A percentile compares a stretch with the other conserved stretches of the same genome.
Conservation (phyloP, 495 filamentous ascomycete species). For the Neurospora sp. region DNA sequence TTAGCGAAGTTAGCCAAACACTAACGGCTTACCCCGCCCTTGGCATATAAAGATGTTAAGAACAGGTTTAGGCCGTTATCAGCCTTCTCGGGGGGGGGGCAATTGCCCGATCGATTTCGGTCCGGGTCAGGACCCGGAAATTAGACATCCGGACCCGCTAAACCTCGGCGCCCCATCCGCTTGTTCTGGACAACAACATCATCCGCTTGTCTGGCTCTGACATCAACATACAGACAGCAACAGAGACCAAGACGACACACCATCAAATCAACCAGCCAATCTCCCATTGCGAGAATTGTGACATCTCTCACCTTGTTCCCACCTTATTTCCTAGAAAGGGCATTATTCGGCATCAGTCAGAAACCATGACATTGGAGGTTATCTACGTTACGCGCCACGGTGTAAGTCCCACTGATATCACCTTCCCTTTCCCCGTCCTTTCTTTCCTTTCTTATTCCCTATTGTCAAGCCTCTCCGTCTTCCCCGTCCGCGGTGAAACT, state of each 20-base stretch:
- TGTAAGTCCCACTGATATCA: conserved; percentile 40
- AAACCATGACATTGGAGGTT: conserved; percentile 49
- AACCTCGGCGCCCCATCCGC: background rate
- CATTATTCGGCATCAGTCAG: background rate
- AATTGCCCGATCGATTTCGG: background rate
- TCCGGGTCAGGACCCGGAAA: background rate
- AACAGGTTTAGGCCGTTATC: background rate
- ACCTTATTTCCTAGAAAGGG: background rate
- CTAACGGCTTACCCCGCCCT: background rate
- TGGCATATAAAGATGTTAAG: background rate
- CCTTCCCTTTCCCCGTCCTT: background rate
- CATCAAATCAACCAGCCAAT: background rate
- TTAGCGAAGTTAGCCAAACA: background rate
- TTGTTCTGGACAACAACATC: background rate
- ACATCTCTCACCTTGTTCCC: background rate
- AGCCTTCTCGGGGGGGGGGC: background rate
- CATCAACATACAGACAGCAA: background rate
- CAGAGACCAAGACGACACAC: background rate
- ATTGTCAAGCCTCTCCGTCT: background rate
- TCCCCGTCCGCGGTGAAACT: background rate
- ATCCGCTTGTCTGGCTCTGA: background rate
- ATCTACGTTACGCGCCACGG: conserved; percentile 84
- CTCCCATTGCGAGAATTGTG: background rate
- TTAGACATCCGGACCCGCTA: background rate
- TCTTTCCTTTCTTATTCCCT: background rate